phyloP scores from a whole-genome alignment of 345 rosid species.

The Eutrema japonicum region DNA sequence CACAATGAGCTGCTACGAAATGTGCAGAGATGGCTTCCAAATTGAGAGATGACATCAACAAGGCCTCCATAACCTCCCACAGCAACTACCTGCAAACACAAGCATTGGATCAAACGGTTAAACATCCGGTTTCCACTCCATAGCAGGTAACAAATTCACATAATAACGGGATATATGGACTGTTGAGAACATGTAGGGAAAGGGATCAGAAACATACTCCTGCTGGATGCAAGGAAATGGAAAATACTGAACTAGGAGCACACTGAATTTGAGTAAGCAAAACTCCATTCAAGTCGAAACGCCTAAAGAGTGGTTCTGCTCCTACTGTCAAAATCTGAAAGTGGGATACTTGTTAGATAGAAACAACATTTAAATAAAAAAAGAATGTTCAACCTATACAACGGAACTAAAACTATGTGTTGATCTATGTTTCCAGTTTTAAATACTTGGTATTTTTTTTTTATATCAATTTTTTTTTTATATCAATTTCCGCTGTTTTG shows the following conservation, averaged over 20 bases:
- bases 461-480: not conserved
- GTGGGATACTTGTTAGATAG: slow-evolving; percentile 29
- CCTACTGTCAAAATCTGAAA: slow-evolving; percentile 88
- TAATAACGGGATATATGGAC: not conserved
- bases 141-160: not conserved
- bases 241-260: slow-evolving; percentile 84
- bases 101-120: not conserved
- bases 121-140: slow-evolving; percentile 5
- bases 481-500: not conserved
- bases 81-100: slow-evolving; percentile 60
- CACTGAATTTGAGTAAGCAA: slow-evolving; percentile 80
- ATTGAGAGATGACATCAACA: slow-evolving; percentile 87
- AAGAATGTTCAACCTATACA: not conserved
- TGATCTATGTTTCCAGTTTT: slow-evolving; percentile 12
- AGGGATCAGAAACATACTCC: slow-evolving; percentile 58
- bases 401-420: not conserved
- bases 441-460: not conserved
- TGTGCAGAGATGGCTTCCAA: slow-evolving; percentile 93
- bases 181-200: not conserved
- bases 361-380: not conserved
- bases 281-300: slow-evolving; percentile 72
- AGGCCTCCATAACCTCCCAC: slow-evolving; percentile 94
- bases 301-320: slow-evolving; percentile 74
- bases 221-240: slow-evolving; percentile 71
- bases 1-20: slow-evolving; percentile 62